Percentiles rank a stretch among this genome's conserved stretches.
These are phyloP conservation scores for Rhododendron ferrugineum DNA, from an alignment of 148 eudicot genomes.

Conservation along the genomic window DNA sequence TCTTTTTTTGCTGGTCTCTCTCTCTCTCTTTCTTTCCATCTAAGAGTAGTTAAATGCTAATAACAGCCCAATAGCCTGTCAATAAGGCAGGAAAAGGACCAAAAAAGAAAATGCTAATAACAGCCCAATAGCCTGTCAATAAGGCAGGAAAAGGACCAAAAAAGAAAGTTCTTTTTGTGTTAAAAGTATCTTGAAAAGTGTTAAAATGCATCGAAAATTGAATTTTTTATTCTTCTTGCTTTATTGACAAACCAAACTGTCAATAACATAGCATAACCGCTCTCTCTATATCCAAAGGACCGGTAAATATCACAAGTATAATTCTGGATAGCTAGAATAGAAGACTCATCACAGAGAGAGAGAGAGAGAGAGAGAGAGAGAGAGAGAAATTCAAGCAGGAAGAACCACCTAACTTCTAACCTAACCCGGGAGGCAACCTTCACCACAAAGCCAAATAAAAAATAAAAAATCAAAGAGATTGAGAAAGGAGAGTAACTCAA, in stretches of 20 bases:
- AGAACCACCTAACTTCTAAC: constrained; percentile 2
- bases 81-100: background rate
- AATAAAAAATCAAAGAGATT: background rate
- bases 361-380: background rate
- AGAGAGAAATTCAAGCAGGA: constrained; percentile 2
- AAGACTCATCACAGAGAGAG: background rate
- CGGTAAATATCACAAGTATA: background rate
- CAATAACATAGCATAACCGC: background rate
- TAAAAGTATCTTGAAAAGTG: no score
- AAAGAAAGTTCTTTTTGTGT: background rate
- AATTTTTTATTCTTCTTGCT: background rate
- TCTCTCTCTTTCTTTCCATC: background rate
- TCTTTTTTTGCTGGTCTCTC: no score
- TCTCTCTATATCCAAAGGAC: background rate
- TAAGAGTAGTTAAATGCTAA: background rate
- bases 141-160: background rate
- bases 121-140: no score
- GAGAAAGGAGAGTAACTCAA: background rate
- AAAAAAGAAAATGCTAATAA: no score
- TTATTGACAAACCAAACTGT: no score
- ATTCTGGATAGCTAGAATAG: background rate
- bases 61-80: no score
- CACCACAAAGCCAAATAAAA: background rate
- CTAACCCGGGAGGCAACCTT: constrained; percentile 6
- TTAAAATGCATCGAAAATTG: background rate